Conservation (phyloP, 2,329 filamentous ascomycete genomes). For the Claviceps maximensis region DNA sequence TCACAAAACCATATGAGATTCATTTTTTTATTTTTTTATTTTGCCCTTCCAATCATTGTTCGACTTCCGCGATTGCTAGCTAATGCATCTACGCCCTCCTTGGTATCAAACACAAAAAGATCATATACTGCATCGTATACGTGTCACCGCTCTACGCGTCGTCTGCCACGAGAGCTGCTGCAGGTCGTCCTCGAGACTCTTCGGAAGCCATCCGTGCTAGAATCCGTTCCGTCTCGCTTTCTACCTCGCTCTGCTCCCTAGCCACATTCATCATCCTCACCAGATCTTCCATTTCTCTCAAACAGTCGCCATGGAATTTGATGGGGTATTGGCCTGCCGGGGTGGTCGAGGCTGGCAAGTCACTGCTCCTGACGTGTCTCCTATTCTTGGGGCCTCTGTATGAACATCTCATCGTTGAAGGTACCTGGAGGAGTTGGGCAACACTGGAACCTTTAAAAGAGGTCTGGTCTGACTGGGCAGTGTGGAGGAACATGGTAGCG, state of each 20-base stretch:
- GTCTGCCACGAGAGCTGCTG: slow-evolving; percentile 63
- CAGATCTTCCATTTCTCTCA: not conserved
- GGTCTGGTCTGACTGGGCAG: slow-evolving; percentile 59
- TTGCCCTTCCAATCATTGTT: too few relatives aligned
- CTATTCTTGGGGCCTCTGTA: slow-evolving; percentile 80
- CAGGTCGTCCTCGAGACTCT: slow-evolving; percentile 68
- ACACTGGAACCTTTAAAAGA: slow-evolving; percentile 40
- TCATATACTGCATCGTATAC: slow-evolving; percentile 77
- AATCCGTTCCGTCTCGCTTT: slow-evolving; percentile 65
- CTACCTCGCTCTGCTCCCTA: slow-evolving; percentile 55
- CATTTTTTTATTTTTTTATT: too few relatives aligned
- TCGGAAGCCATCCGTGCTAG: slow-evolving; percentile 81
- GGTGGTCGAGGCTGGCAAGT: slow-evolving; percentile 46
- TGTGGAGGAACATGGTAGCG: slow-evolving; percentile 76
- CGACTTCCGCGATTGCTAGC: not conserved
- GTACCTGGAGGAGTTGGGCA: slow-evolving; percentile 53
- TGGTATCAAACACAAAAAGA: slow-evolving; percentile 20
- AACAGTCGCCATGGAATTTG: slow-evolving; percentile 35
- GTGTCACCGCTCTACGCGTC: slow-evolving; percentile 85
- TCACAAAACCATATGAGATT: too few relatives aligned
- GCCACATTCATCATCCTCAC: slow-evolving; percentile 53
- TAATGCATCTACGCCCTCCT: not conserved
- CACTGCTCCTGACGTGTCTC: slow-evolving; percentile 58
- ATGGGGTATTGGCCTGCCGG: slow-evolving; percentile 75
- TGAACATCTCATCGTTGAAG: slow-evolving; percentile 62